Conservation (phyloP, 345 rosid species). For the Lenwebbia sp. region DNA sequence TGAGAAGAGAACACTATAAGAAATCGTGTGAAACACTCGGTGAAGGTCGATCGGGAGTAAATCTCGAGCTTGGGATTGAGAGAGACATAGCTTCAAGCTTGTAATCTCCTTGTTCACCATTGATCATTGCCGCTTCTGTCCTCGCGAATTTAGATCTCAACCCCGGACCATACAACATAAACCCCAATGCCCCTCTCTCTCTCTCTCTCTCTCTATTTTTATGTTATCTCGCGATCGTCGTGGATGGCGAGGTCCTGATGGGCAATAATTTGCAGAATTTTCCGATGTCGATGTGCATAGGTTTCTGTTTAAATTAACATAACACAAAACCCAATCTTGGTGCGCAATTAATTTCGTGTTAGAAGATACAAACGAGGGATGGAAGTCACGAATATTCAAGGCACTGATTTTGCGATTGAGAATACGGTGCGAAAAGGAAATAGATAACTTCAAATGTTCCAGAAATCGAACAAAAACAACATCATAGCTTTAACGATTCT, state of each 20-base stretch:
- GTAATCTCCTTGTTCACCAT: neutral
- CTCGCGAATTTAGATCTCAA: neutral
- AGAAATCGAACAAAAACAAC: neutral
- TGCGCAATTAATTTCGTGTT: neutral
- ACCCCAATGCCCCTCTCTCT: neutral
- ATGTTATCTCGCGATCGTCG: no score
- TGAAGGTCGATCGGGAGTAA: neutral
- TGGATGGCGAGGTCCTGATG: no score
- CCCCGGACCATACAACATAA: neutral
- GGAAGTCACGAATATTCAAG: neutral
- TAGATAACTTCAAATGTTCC: neutral
- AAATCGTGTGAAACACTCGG: rapidly evolving
- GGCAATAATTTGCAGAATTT: no score
- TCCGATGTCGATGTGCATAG: neutral
- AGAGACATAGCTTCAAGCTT: neutral
- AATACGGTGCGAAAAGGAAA: neutral
- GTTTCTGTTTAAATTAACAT: no score
- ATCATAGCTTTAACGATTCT: neutral
- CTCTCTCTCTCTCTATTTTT: neutral
- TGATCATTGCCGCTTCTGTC: neutral
- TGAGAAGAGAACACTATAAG: neutral
- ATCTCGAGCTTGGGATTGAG: neutral
- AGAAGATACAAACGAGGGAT: neutral
- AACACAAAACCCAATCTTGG: neutral
- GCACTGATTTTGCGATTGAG: neutral